Base-by-base conservation (phyloP, 495 filamentous ascomycete genomes). In the Xanthoparmelia taractica region DNA sequence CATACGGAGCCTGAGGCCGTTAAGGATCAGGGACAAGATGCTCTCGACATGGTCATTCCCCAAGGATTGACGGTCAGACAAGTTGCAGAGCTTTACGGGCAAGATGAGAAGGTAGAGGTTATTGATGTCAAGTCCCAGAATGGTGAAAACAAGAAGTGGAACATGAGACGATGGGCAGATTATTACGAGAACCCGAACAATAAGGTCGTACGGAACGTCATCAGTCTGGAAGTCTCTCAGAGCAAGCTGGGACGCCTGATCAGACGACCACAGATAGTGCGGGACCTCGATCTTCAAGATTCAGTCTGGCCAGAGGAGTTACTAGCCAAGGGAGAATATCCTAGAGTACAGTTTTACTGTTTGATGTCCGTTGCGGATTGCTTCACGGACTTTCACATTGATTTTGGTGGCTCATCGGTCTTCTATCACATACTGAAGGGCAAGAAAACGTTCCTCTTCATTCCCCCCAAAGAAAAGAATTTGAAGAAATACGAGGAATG, bases 371-470 rank as follows among this genome's bases (percentile, higher is more conserved):
- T 91, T 23, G 84, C 86, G 25, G 85, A 91, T 70, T 89, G 86
- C 65, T 91, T 87, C 64, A 91, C 87, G 29, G 87, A 91, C 73
- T 91, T 90, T 66, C 87, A 91, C 71, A 87, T 91, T 66, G 87
- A 91, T 69, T 91, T 91, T 73, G 87, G 86, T 52, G 87, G 87
- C 5, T 90, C 88, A 11, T 89, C 86, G 1, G 87, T 91, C 12
- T 91, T 85, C 69, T 91, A 91, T 67, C 87, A 89, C 67, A 89
- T 91, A 65, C 70, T 90, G 57, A 87, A 87, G 68, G 87, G 87
- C 59, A 85, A 82, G 70, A 91, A 91, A 73, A 87, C 86, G 0
- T 91, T 91, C 70, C 85, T 91, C 71, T 88, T 90, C 76, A 89
- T 90, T 58, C 84, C 85, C 10, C 87, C 87, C 1, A 89, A 87